Evolutionary conservation across 2,329 filamentous ascomycete genomes (phyloP), one percentile per base, ranked within the genome.

Genomic region (Pseudocercospora eumusae): DNA sequence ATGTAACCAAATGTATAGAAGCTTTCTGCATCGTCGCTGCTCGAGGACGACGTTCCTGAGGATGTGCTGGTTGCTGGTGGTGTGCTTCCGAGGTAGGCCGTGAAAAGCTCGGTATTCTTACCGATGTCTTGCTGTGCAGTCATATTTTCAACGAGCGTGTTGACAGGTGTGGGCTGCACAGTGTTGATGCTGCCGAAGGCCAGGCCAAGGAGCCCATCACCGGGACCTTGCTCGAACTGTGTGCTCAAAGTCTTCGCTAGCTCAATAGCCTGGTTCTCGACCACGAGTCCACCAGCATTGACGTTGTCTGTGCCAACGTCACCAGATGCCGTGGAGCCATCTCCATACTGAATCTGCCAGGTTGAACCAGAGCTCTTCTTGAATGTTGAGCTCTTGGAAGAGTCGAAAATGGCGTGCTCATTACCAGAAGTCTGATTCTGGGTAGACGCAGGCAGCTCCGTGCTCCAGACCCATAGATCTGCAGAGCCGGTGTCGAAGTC

Each of bases 1-100:
- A 91, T 87, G 74, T 80, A 88, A 25, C 88, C 88, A 67, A 91
- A 91, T 1, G 88, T 90, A 77, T 88, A 91, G 78, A 90, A 91
- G 59, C 58, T 61, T 7, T 44, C 56, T 5, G 55, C 61, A 55
- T 60, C 49, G 25, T 18, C 57, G 45, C 47, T 45, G 27, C 20
- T 53, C 15, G 59, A 50, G 31, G 49, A 44, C 15, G 50, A 25
- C 18, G 33, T 23, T 49, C 55, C 55, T 10, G 33, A 18, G 9
- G 58, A 54, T 25, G 53, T 57, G 59, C 49, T 57, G 44, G 57
- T 55, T 8, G 53, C 61, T 68, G 86, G 83, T 25, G 82, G 80
- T 70, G 78, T 80, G 62, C 82, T 84, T 65, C 86, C 85, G 27
- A 89, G 80, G 60, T 85, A 85, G 15, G 81, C 84, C 0, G 87